phyloP scores from a whole-genome alignment of 495 filamentous ascomycete species.

The Polyplosphaeria fusca region DNA sequence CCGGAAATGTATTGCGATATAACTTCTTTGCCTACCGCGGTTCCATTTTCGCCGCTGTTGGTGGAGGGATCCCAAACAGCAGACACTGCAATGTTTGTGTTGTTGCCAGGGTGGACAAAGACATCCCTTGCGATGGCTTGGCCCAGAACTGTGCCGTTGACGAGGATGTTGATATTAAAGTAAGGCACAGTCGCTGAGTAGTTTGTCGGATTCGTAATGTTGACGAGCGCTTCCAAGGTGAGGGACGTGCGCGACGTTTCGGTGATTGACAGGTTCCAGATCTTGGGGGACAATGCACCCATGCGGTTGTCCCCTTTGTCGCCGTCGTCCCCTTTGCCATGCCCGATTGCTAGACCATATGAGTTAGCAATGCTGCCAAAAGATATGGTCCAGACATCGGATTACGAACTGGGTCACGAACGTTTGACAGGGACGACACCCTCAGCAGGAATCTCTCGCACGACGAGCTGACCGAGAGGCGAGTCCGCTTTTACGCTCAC shows the following conservation, averaged over 20 bases:
- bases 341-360: constrained; percentile 43
- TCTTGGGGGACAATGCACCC: constrained; percentile 54
- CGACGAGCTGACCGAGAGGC: constrained; percentile 69
- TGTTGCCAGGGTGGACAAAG: constrained; percentile 62
- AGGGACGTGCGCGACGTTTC: constrained; percentile 67
- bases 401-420: constrained; percentile 47
- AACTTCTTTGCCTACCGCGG: constrained; percentile 63
- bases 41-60: constrained; percentile 57
- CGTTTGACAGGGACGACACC: constrained; percentile 85
- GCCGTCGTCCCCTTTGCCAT: constrained; percentile 32
- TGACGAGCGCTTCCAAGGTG: constrained; percentile 63
- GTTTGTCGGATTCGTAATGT: constrained; percentile 83
- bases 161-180: constrained; percentile 67
- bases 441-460: constrained; percentile 79
- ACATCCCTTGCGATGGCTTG: constrained; percentile 64
- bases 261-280: constrained; percentile 63
- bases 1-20: constrained; percentile 86
- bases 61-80: constrained; percentile 69
- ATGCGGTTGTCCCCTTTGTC: constrained; percentile 38
- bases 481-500: constrained; percentile 81
- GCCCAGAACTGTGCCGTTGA: constrained; percentile 70
- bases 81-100: constrained; percentile 64
- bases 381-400: constrained; percentile 13
- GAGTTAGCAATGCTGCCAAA: constrained; percentile 26
- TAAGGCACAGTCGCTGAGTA: constrained; percentile 80